Evolutionary conservation across 805 yeast species (phyloP).

Genomic region (Suhomyces faveliae): DNA sequence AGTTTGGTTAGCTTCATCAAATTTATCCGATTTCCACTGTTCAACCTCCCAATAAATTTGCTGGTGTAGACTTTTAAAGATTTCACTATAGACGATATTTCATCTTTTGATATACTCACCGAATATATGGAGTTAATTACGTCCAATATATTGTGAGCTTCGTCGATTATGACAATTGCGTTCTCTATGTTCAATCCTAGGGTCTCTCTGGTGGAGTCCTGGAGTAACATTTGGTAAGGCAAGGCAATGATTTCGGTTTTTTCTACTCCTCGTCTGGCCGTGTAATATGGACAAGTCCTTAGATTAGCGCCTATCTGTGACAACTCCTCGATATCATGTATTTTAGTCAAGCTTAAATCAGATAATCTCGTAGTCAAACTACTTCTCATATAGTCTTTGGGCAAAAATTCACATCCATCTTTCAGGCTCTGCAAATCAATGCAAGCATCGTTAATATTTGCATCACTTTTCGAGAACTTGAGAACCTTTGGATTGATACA

Average conservation of each 20-base stretch:
- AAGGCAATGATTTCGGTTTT: constrained; percentile 74
- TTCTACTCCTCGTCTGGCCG: constrained; percentile 55
- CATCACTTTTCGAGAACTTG: constrained; percentile 40
- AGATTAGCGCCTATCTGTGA: constrained; percentile 55
- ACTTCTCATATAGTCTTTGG: constrained; percentile 36
- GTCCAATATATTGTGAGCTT: constrained; percentile 87
- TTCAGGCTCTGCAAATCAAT: constrained; percentile 56
- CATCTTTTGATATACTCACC: constrained; percentile 49
- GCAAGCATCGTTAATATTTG: constrained; percentile 77
- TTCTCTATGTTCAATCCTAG: constrained; percentile 58
- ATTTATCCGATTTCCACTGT: constrained; percentile 69
- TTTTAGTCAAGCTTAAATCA: constrained; percentile 52
- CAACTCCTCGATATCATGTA: constrained; percentile 81
- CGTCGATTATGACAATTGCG: constrained; percentile 79
- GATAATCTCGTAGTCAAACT: constrained; percentile 37
- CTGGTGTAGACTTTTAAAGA: constrained; percentile 55
- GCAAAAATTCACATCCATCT: constrained; percentile 24
- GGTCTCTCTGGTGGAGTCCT: constrained; percentile 56
- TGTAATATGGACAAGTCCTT: constrained; percentile 79
- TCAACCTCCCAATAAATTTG: constrained; percentile 63
- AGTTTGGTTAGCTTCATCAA: constrained; percentile 62
- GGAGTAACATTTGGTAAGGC: constrained; percentile 79
- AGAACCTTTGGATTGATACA: constrained; percentile 71
- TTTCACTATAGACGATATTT: constrained; percentile 43
- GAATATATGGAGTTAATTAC: constrained; percentile 72